Conservation (phyloP, 1,139 yeast species). For the Saccharomycopsis hybrid region DNA sequence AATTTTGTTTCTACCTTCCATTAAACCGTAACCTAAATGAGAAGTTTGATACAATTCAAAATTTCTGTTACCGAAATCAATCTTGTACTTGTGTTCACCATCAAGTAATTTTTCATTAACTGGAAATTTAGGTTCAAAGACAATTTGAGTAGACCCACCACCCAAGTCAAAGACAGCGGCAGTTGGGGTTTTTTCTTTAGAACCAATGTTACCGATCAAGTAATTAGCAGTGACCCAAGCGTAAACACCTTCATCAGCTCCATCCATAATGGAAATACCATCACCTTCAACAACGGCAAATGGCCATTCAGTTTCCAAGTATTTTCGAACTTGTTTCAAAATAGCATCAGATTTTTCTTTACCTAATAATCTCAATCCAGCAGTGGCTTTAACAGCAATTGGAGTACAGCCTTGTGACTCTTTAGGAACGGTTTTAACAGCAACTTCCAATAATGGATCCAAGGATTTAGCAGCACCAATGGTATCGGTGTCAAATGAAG, state of each 20-base stretch:
- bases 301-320: conserved; percentile 74
- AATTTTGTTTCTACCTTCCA: conserved; percentile 85
- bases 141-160: conserved; percentile 98
- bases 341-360: conserved; percentile 63
- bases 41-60: conserved; percentile 90
- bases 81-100: conserved; percentile 83
- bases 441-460: conserved; percentile 70
- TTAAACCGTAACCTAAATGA: conserved; percentile 91
- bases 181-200: conserved; percentile 63
- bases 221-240: conserved; percentile 98
- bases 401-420: conserved; percentile 77
- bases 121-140: conserved; percentile 78
- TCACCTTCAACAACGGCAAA: conserved; percentile 83
- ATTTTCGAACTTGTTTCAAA: conserved; percentile 65
- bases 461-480: conserved; percentile 81
- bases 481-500: conserved; percentile 76
- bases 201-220: conserved; percentile 85
- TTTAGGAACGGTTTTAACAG: conserved; percentile 70
- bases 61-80: conserved; percentile 73
- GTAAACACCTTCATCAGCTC: conserved; percentile 96
- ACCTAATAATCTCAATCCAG: conserved; percentile 88
- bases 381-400: conserved; percentile 95
- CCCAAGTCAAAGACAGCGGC: conserved; percentile 98
- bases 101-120: conserved; percentile 58
- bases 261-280: conserved; percentile 90